Evolutionary conservation across 371 early-diverging fungal species (phyloP).

Genomic region (Lichtheimia ramosa): DNA sequence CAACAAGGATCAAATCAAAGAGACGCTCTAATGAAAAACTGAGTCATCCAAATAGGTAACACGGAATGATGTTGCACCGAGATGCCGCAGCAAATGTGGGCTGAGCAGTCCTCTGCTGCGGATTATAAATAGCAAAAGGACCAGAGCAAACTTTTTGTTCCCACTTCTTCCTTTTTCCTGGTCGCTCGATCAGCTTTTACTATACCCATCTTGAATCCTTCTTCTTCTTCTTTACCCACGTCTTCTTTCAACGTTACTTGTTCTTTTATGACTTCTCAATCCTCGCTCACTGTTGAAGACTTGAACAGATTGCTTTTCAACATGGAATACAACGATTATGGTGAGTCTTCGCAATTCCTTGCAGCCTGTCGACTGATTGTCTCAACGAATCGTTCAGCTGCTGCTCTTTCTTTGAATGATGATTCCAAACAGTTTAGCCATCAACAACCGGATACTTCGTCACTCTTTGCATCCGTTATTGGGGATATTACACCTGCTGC

Average conservation of each 20-base stretch:
- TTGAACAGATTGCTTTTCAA: constrained; percentile 15
- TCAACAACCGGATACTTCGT: neutral
- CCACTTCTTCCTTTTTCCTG: neutral
- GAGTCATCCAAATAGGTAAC: neutral
- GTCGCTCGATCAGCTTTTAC: neutral
- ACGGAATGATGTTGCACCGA: neutral
- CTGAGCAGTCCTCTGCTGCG: neutral
- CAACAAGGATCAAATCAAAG: neutral
- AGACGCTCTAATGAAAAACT: neutral
- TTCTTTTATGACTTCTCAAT: neutral
- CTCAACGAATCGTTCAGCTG: constrained; percentile 13
- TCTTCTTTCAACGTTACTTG: neutral
- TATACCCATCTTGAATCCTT: neutral
- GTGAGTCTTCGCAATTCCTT: constrained; percentile 22
- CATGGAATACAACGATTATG: constrained; percentile 12
- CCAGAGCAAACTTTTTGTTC: no score
- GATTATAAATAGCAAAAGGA: neutral
- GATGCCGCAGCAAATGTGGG: neutral
- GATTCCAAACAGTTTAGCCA: constrained; percentile 3
- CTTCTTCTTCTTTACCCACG: neutral
- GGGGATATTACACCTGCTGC: constrained; percentile 25
- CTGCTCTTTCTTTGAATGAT: constrained; percentile 12
- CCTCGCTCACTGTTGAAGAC: constrained; percentile 13
- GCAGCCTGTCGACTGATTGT: constrained; percentile 20
- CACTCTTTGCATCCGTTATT: constrained; percentile 14